Percentiles rank a stretch among this genome's conserved stretches.
phyloP scores from a whole-genome alignment of 805 yeast genomes.

The Osmozyma mogii region DNA sequence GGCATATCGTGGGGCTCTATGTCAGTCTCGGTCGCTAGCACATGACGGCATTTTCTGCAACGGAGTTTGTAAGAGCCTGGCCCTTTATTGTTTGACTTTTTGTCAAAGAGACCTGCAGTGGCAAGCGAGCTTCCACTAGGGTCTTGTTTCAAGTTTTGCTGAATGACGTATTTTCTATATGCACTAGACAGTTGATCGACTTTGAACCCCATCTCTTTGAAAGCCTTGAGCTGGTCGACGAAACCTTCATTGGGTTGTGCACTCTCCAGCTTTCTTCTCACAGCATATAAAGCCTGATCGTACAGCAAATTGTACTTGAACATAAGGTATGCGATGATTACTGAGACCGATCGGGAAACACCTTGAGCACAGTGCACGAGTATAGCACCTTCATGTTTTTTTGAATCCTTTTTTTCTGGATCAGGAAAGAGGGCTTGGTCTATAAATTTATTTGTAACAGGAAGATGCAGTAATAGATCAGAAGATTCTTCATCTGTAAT shows the following conservation, averaged over 20 bases:
- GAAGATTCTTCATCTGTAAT: constrained; percentile 66
- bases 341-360: constrained; percentile 39
- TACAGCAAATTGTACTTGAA: constrained; percentile 45
- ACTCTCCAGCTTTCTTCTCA: constrained; percentile 52
- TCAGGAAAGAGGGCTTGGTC: constrained; percentile 47
- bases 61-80: constrained; percentile 33
- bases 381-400: constrained; percentile 34
- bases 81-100: constrained; percentile 7
- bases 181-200: constrained; percentile 15
- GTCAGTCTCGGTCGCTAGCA: constrained; percentile 55
- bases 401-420: constrained; percentile 17
- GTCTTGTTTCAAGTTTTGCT: constrained; percentile 14
- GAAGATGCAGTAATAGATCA: constrained; percentile 56
- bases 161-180: constrained; percentile 21
- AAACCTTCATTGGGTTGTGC: constrained; percentile 73
- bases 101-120: constrained; percentile 6
- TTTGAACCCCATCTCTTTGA: constrained; percentile 30
- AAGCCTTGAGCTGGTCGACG: constrained; percentile 61
- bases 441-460: constrained; percentile 58
- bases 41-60: constrained; percentile 76
- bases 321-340: constrained; percentile 44
- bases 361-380: constrained; percentile 49
- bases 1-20: constrained; percentile 65
- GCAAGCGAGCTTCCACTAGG: constrained; percentile 9
- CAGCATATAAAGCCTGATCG: constrained; percentile 64